Evolutionary conservation across 2,329 filamentous ascomycete species (phyloP).

Genomic region (Monosporascus sp.): DNA sequence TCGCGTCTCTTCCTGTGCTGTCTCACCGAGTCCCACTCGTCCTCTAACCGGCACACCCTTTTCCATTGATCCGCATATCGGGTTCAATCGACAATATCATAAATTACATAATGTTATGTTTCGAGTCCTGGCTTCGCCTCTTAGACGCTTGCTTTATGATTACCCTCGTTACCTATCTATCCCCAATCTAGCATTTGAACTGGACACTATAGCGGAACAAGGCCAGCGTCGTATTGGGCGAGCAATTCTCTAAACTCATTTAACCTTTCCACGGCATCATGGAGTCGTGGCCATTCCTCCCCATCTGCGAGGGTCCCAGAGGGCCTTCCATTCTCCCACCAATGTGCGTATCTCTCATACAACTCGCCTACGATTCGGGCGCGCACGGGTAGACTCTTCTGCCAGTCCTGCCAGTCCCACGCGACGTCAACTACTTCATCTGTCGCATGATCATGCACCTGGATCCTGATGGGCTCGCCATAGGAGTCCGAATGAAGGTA

Average conservation of each 20-base stretch:
- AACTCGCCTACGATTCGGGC: slow-evolving; percentile 47
- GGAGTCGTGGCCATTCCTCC: slow-evolving; percentile 35
- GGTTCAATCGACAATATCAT: no score
- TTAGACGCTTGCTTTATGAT: no score
- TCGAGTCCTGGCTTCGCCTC: no score
- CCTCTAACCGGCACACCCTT: no score
- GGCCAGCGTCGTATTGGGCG: slow-evolving; percentile 12
- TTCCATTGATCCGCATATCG: no score
- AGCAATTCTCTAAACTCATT: slow-evolving; percentile 16
- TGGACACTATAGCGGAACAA: no score
- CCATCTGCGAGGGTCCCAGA: slow-evolving; percentile 16
- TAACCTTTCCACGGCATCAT: slow-evolving; percentile 19
- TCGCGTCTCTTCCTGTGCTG: no score
- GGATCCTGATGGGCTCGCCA: slow-evolving; percentile 36
- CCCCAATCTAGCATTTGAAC: no score
- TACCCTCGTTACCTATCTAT: no score
- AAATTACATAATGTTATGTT: no score
- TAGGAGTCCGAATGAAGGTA: slow-evolving; percentile 27
- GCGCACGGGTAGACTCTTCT: slow-evolving; percentile 37
- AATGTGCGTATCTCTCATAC: slow-evolving; percentile 49
- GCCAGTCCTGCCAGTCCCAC: slow-evolving; percentile 42
- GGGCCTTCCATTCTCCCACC: slow-evolving; percentile 14
- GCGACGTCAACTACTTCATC: slow-evolving; percentile 37
- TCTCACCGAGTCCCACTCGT: no score
- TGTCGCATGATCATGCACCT: slow-evolving; percentile 45